Base-by-base conservation (phyloP, 805 yeast genomes). In the Candida michaelii region DNA sequence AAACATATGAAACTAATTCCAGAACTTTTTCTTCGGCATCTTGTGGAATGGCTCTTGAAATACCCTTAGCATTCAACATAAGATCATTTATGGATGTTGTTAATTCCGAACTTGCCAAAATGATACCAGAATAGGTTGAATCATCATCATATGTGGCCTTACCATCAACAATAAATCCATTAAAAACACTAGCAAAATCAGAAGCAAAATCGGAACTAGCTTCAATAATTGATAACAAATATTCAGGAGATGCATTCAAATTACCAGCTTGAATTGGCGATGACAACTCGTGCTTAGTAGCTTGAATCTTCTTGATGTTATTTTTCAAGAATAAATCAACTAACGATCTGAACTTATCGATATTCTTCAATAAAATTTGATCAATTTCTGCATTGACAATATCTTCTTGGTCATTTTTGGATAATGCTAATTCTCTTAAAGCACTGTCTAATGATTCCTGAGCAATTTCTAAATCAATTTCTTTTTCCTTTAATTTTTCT, bases 251-350 rank as follows among this genome's bases (percentile, higher is more conserved):
- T 2, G 93, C 74, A 58, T 81, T 82, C 50, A 81, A 79, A 57
- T 85, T 86, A 42, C 93, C 93, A 3, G 89, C 87, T 61, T 85
- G 88, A 79, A 84, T 78, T 23, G 93, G 87, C 4, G 90, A 83
- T 42, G 80, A 83, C 47, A 87, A 68, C 53, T 83, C 89, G 54
- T 77, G 83, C 30, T 77, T 66, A 0, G 85, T 66, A 50, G 85
- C 88, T 62, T 89, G 95, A 40, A 89, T 74, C 39, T 89, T 72
- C 47, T 80, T 80, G 19, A 85, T 77, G 34, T 86, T 88, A 49
- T 85, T 76, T 16, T 69, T 72, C 46, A 89, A 68, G 37, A 88
- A 77, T 8, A 90, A 80, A 59, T 89, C 96, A 44, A 88, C 74
- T 23, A 80, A 70, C 23, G 62, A 55, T 21, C 71, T 59, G 40